A percentile compares a stretch with the other conserved stretches of the same genome.
Conservation (phyloP, 164 flowering plant genomes). For the Liquidambar formosana region DNA sequence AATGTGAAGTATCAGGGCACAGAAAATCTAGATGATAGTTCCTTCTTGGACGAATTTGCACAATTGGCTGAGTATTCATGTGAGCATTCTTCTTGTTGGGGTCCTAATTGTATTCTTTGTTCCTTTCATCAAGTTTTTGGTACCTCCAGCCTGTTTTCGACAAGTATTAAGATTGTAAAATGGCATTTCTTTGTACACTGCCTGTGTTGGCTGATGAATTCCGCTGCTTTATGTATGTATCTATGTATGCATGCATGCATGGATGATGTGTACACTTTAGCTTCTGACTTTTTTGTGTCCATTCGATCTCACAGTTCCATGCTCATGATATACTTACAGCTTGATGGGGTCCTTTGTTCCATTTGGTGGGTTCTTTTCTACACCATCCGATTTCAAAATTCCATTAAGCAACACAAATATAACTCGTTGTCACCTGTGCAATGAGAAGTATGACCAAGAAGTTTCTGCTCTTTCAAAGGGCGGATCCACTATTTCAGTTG, state of each 20-base stretch:
- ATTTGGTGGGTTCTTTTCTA: constrained; percentile 66
- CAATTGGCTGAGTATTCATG: too few species aligned
- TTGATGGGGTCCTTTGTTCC: constrained; percentile 83
- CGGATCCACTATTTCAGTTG: constrained; percentile 34
- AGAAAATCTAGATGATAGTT: too few species aligned
- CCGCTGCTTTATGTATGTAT: background rate
- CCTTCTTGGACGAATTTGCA: too few species aligned
- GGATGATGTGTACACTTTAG: constrained; percentile 14
- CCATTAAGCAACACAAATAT: constrained; percentile 24
- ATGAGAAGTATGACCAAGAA: constrained; percentile 60
- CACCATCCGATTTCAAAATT: constrained; percentile 37
- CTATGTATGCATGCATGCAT: background rate
- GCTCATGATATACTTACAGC: constrained; percentile 67
- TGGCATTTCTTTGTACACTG: background rate
- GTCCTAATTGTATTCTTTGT: too few species aligned
- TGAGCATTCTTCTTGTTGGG: too few species aligned
- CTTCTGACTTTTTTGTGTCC: constrained; percentile 35
- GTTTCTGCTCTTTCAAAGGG: constrained; percentile 36
- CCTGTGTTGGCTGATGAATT: background rate
- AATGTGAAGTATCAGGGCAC: too few species aligned
- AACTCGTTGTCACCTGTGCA: constrained; percentile 42
- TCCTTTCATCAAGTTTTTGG: background rate
- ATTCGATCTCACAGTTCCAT: constrained; percentile 52
- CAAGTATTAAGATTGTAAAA: background rate
- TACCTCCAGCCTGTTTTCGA: background rate